phyloP scores from a whole-genome alignment of 164 flowering plant species.

The Sedum album region DNA sequence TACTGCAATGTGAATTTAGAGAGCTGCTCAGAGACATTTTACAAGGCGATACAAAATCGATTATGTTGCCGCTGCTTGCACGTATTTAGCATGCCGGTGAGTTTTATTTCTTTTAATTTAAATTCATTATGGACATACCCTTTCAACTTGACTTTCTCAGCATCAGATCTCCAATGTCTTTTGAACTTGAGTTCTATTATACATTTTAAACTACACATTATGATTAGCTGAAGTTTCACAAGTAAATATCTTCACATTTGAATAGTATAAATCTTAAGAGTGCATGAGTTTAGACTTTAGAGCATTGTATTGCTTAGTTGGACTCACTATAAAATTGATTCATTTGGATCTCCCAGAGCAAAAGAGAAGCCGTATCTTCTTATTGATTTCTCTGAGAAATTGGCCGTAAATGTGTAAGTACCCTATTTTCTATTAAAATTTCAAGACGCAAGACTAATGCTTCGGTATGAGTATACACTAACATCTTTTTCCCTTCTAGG shows the following conservation, averaged over 20 bases:
- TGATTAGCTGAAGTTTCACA: too few relatives aligned
- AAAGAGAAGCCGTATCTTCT: constrained; percentile 61
- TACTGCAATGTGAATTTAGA: constrained; percentile 29
- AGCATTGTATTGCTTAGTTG: background rate
- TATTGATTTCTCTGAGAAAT: constrained; percentile 73
- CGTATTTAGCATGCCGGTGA: too few relatives aligned
- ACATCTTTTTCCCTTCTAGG: constrained; percentile 26
- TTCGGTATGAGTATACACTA: background rate
- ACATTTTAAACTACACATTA: too few relatives aligned
- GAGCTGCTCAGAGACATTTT: constrained; percentile 66
- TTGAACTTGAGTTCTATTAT: too few relatives aligned
- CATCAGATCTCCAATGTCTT: too few relatives aligned
- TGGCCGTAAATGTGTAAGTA: constrained; percentile 71
- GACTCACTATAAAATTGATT: background rate
- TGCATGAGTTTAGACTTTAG: too few relatives aligned
- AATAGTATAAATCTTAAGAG: too few relatives aligned
- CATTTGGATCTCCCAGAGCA: constrained; percentile 36
- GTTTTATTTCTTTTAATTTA: too few relatives aligned
- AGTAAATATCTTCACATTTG: too few relatives aligned
- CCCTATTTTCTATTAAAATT: background rate
- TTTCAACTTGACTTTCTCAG: background rate
- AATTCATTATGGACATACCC: too few relatives aligned
- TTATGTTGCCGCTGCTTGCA: constrained; percentile 74
- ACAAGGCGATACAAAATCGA: constrained; percentile 71
- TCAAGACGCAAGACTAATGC: background rate